Base-by-base conservation (phyloP, 2,329 filamentous ascomycete species). In the Alternaria metachromatica region DNA sequence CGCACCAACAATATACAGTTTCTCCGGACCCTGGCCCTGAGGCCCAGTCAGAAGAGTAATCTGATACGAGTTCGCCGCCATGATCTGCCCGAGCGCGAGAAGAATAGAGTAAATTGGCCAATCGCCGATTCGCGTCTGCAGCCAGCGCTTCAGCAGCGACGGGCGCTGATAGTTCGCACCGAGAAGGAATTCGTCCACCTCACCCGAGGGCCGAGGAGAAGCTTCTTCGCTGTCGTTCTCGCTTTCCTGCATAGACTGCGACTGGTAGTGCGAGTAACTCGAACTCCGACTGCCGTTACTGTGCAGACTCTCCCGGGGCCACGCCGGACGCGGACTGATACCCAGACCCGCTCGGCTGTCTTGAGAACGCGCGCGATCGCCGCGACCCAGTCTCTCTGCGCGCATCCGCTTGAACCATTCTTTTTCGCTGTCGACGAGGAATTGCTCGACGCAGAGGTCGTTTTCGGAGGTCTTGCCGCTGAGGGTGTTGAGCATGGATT, bases 361-460 rank as follows among this genome's bases (percentile, higher is more conserved):
- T 23, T 46, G 44, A 15, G 44, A 46, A 25, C 12, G 44, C 7
- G 44, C 20, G 2, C 44, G 44, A 6, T 46, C 44, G 4, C 44
- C 44, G 11, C 44, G 44, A 15, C 44, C 44, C 20, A 46, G 20
- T 46, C 44, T 46, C 21, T 46, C 44, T 4, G 44, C 44, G 21
- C 54, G 49, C 25, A 51, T 51, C 15, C 30, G 23, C 30, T 51
- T 43, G 48, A 89, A 91, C 89, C 89, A 91, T 66, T 88, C 84
- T 81, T 90, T 90, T 76, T 91, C 88, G 23, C 87, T 88, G 72
- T 87, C 87, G 64, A 86, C 84, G 12, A 91, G 80, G 73, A 87
- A 91, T 44, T 88, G 84, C 69, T 91, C 89, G 60, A 91, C 89
- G 72, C 89, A 91, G 9, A 90, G 80, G 30, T 86, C 65, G 2